Percentiles rank a stretch among this genome's conserved stretches.
These are phyloP conservation scores for Amylocystis lapponica DNA, from an alignment of 768 basidiomycete species.

Conservation along the genomic window DNA sequence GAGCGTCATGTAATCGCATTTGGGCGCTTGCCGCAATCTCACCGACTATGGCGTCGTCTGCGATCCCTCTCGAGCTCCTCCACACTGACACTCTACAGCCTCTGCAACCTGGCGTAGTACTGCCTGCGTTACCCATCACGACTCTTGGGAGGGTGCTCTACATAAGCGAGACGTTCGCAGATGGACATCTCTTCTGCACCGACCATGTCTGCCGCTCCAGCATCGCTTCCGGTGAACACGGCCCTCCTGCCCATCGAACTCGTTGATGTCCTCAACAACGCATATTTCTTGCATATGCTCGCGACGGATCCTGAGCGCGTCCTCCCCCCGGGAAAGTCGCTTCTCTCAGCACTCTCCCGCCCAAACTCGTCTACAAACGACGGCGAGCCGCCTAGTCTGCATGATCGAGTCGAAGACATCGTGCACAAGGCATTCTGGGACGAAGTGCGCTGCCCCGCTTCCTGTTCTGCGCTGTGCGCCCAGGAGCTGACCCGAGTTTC, in stretches of 20 bases:
- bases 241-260: conserved; percentile 49
- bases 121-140: too few species aligned
- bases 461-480: not conserved
- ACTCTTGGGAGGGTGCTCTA: too few species aligned
- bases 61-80: too few species aligned
- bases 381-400: conserved; percentile 28
- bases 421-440: conserved; percentile 72
- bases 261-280: conserved; percentile 48
- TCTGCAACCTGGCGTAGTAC: too few species aligned
- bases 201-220: too few species aligned
- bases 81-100: too few species aligned
- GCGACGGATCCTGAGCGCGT: conserved; percentile 54
- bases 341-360: conserved; percentile 46
- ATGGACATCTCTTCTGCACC: too few species aligned
- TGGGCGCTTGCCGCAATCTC: too few species aligned
- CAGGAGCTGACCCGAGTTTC: not conserved
- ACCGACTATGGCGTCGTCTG: too few species aligned
- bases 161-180: too few species aligned
- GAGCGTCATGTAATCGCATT: too few species aligned
- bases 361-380: conserved; percentile 8
- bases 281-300: conserved; percentile 63
- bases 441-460: conserved; percentile 40
- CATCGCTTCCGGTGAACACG: conserved; percentile 11
- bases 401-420: conserved; percentile 40
- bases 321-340: conserved; percentile 68